phyloP scores from a whole-genome alignment of 306 rosid species.

The Biancaea sappan region DNA sequence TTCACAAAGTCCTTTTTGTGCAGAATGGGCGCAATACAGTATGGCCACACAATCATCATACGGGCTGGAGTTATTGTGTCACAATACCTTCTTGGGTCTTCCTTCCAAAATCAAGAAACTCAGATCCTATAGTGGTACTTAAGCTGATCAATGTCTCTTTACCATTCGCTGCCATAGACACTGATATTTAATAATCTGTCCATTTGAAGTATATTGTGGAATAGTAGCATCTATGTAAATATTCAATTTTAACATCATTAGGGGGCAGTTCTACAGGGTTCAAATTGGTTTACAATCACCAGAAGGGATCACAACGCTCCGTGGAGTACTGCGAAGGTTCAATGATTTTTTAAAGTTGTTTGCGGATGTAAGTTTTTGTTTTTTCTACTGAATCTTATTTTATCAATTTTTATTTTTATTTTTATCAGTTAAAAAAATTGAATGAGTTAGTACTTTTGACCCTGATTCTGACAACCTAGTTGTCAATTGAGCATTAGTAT shows the following conservation, averaged over 20 bases:
- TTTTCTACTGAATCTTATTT: conserved; percentile 14
- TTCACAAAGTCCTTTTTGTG: conserved; percentile 35
- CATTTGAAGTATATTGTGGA: conserved; percentile 20
- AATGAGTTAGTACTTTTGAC: conserved; percentile 13
- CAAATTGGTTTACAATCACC: conserved; percentile 96
- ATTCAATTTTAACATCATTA: conserved; percentile 61
- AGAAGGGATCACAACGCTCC: conserved; percentile 69
- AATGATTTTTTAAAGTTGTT: conserved; percentile 89
- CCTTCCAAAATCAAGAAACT: conserved; percentile 78
- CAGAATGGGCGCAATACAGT: conserved; percentile 83
- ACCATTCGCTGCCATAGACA: conserved; percentile 44
- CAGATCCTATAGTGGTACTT: conserved; percentile 88
- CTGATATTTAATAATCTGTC: conserved; percentile 3
- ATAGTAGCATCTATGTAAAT: conserved; percentile 31
- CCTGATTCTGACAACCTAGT: neutral
- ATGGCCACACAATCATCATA: conserved; percentile 85
- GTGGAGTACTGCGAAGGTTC: conserved; percentile 83
- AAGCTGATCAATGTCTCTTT: conserved; percentile 45
- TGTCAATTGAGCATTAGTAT: neutral
- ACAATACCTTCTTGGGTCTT: conserved; percentile 79
- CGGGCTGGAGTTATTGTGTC: conserved; percentile 92
- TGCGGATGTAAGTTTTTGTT: conserved; percentile 69
- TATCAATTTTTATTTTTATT: neutral
- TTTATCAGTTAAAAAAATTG: neutral
- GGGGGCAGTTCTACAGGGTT: conserved; percentile 98